Conservation (phyloP, 1,139 yeast genomes). For the Suhomyces taliae region DNA sequence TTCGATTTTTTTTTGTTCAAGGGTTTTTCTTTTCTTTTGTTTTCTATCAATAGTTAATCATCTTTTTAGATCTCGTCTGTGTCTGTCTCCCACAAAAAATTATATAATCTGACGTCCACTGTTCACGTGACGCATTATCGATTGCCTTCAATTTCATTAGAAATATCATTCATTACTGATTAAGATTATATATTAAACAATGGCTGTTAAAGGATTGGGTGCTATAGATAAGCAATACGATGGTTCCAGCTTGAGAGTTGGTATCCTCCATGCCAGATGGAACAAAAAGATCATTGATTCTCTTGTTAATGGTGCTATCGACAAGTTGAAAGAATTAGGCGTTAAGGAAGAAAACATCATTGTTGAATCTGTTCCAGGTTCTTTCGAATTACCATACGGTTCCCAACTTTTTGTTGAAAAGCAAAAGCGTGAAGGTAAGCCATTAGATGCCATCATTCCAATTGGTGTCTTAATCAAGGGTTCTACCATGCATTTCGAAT, state of each 20-base stretch:
- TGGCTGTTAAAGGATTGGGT: conserved; percentile 85
- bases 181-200: conserved; percentile 20
- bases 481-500: conserved; percentile 96
- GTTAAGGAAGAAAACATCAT: conserved; percentile 76
- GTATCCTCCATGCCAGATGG: conserved; percentile 96
- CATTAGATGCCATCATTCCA: conserved; percentile 85
- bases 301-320: conserved; percentile 74
- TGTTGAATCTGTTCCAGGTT: conserved; percentile 88
- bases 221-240: conserved; percentile 68
- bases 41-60: too few relatives aligned
- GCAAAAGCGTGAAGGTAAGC: conserved; percentile 43
- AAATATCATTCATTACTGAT: background rate
- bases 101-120: background rate
- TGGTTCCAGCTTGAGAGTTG: conserved; percentile 68
- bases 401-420: conserved; percentile 54
- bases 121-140: too few relatives aligned
- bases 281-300: conserved; percentile 74
- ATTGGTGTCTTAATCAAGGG: conserved; percentile 96
- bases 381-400: conserved; percentile 89
- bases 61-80: too few relatives aligned
- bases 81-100: too few relatives aligned
- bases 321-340: conserved; percentile 59
- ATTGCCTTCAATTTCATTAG: background rate
- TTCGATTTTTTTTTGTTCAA: too few relatives aligned
- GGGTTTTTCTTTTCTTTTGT: too few relatives aligned